Conservation (phyloP, 768 basidiomycete genomes). For the Hygrocybe coccinea region DNA sequence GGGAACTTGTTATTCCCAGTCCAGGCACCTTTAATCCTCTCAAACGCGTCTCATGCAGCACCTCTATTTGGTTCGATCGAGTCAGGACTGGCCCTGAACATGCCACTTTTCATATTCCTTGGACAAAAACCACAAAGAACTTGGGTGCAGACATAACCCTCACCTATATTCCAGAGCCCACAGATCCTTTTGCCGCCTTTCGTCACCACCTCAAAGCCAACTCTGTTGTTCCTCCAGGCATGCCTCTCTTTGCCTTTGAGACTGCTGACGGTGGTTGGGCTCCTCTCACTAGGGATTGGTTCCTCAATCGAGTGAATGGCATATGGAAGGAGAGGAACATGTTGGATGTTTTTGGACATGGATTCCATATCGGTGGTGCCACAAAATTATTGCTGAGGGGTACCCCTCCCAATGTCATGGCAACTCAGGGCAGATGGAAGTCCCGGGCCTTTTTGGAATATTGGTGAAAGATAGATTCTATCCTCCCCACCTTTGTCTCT, state of each 20-base stretch:
- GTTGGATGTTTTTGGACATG: conserved; percentile 17
- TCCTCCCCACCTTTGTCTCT: conserved; percentile 16
- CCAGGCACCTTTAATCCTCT: conserved; percentile 10
- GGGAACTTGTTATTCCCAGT: conserved; percentile 23
- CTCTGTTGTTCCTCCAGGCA: conserved; percentile 9
- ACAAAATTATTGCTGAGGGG: conserved; percentile 25
- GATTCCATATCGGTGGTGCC: conserved; percentile 26
- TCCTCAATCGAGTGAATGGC: conserved; percentile 10
- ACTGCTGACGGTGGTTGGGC: background rate
- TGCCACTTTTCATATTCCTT: conserved; percentile 30
- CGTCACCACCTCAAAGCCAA: conserved; percentile 20
- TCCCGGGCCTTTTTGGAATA: conserved; percentile 28
- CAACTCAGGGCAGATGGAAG: conserved; percentile 32
- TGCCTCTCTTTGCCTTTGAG: conserved; percentile 16
- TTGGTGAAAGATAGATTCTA: conserved; percentile 23
- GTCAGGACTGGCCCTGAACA: background rate
- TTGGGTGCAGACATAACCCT: conserved; percentile 26
- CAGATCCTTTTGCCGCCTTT: conserved; percentile 20
- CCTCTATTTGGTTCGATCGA: background rate
- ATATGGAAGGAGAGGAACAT: conserved; percentile 14
- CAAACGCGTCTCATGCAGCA: conserved; percentile 10
- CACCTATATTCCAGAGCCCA: conserved; percentile 10
- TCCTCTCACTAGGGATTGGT: conserved; percentile 8
- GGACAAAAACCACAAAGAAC: conserved; percentile 30
- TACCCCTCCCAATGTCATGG: conserved; percentile 28